These are phyloP conservation scores for Phaseolus lunatus DNA, from an alignment of 306 rosid genomes.

Conservation along the genomic window DNA sequence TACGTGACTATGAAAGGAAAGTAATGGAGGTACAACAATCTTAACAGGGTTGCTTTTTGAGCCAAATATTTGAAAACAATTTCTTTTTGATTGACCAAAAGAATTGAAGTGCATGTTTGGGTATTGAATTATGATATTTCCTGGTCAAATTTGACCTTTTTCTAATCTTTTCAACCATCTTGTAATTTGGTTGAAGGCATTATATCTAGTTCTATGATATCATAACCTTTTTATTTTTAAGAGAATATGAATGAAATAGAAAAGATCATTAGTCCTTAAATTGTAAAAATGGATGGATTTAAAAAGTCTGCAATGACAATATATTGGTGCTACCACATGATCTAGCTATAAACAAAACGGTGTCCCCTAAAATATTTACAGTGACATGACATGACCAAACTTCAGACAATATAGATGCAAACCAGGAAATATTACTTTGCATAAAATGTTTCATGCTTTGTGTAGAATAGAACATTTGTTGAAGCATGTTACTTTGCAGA, in stretches of 20 bases:
- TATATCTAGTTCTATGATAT: conserved; percentile 1
- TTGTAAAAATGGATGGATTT: background rate
- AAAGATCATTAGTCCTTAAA: background rate
- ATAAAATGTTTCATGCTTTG: conserved; percentile 29
- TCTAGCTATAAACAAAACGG: conserved; percentile 1
- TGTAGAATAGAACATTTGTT: background rate
- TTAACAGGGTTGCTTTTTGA: conserved; percentile 19
- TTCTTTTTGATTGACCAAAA: conserved; percentile 25
- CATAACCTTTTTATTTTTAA: background rate
- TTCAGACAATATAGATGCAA: background rate
- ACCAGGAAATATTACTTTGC: conserved; percentile 15
- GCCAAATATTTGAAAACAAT: background rate
- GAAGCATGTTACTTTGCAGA: conserved; percentile 19
- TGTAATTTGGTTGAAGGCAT: conserved; percentile 14
- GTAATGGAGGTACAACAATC: conserved; percentile 83
- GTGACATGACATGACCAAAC: conserved; percentile 1
- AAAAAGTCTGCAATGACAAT: background rate
- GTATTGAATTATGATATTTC: conserved; percentile 31
- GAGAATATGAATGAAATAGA: background rate
- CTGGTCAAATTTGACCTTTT: conserved; percentile 16
- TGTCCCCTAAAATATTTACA: conserved; percentile 18
- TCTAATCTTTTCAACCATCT: background rate
- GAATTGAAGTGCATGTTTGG: conserved; percentile 31
- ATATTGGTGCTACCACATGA: conserved; percentile 1
- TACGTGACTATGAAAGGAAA: conserved; percentile 89